Evolutionary conservation across 345 rosid genomes (phyloP).

Genomic region (Tarenaya hassleriana): DNA sequence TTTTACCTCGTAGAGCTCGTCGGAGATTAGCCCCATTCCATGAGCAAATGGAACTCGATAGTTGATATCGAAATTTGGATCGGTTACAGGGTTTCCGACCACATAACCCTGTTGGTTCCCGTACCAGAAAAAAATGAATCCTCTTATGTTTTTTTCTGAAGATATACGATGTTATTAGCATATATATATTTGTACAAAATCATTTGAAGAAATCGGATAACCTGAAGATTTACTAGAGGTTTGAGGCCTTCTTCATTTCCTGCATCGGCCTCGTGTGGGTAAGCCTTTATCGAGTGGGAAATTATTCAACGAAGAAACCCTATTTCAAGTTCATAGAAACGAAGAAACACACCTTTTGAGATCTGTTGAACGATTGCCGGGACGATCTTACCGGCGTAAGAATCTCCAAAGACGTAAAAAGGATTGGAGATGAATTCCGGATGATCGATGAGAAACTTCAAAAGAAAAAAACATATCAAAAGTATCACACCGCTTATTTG

Average conservation of each 20-base stretch:
- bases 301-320: neutral
- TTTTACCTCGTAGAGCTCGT: conserved; percentile 46
- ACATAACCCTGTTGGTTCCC: conserved; percentile 37
- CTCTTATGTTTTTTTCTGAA: neutral
- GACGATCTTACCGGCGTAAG: neutral
- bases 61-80: conserved; percentile 23
- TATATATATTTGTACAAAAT: neutral
- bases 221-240: conserved; percentile 35
- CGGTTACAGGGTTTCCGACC: conserved; percentile 39
- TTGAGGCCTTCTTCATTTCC: conserved; percentile 15
- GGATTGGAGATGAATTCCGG: neutral
- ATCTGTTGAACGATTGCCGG: neutral
- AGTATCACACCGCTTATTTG: no score
- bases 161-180: neutral
- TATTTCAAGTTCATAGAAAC: neutral
- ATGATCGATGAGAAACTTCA: neutral
- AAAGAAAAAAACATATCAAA: no score
- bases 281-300: neutral
- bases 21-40: conserved; percentile 49
- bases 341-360: neutral
- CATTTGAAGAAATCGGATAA: conserved; percentile 5
- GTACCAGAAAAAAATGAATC: neutral
- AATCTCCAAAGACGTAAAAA: neutral
- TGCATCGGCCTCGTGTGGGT: conserved; percentile 2
- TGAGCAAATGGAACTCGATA: conserved; percentile 34